A percentile compares a stretch with the other conserved stretches of the same genome.
Conservation (phyloP, 441 rosid genomes). For the Aquilaria agallochum region DNA sequence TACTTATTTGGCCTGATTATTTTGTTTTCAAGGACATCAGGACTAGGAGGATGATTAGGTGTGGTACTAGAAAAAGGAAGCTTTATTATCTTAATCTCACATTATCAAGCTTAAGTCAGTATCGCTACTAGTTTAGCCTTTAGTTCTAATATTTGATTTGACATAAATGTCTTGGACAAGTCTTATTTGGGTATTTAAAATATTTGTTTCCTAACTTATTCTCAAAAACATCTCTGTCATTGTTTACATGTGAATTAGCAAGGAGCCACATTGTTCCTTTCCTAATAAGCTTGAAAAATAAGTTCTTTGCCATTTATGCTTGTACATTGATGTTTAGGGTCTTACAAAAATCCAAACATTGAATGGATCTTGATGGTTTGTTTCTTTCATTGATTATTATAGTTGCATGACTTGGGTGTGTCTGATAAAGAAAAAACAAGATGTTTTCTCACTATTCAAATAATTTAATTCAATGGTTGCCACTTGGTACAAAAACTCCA, state of each 20-base stretch:
- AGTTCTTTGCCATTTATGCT: background rate
- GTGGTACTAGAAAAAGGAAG: slow-evolving; percentile 4
- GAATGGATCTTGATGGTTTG: background rate
- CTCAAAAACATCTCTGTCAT: background rate
- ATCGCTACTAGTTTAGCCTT: background rate
- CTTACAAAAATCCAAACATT: background rate
- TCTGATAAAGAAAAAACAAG: background rate
- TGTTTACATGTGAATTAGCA: background rate
- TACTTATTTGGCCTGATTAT: slow-evolving; percentile 1
- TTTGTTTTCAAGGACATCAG: background rate
- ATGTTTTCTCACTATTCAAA: background rate
- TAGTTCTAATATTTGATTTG: background rate
- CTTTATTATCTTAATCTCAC: slow-evolving; percentile 9
- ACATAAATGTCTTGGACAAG: slow-evolving; percentile 7
- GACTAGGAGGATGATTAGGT: slow-evolving; percentile 1
- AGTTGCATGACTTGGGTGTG: background rate
- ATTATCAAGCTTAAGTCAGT: background rate
- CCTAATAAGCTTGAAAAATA: background rate
- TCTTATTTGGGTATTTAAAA: slow-evolving; percentile 5
- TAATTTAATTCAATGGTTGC: background rate
- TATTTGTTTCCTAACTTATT: slow-evolving; percentile 4
- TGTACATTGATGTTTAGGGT: slow-evolving; percentile 4
- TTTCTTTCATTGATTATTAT: background rate
- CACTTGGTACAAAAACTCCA: background rate
- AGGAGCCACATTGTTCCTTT: background rate